A percentile compares a stretch with the other conserved stretches of the same genome.
Conservation (phyloP, 305 asterid species). For the Solanum hybrid region DNA sequence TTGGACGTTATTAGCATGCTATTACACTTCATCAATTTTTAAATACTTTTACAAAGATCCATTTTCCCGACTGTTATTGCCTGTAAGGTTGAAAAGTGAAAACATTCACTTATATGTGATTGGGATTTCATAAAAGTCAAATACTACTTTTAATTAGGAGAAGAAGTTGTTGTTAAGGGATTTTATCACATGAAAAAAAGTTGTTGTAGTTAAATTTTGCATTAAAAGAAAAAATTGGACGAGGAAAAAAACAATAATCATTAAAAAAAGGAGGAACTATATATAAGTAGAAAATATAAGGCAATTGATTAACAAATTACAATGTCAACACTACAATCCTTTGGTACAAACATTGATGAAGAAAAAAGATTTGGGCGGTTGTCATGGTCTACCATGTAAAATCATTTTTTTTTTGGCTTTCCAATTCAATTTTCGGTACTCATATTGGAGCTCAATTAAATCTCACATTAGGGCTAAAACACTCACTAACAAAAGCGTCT, state of each 20-base stretch:
- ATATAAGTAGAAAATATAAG: background rate
- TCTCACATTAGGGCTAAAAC: too few relatives aligned
- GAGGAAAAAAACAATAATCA: background rate
- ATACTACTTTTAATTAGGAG: background rate
- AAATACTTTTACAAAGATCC: background rate
- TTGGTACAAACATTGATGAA: background rate
- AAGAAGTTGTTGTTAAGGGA: background rate
- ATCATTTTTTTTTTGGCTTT: too few relatives aligned
- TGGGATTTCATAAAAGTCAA: background rate
- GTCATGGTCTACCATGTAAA: background rate
- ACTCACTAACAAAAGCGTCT: background rate
- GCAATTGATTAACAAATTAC: background rate
- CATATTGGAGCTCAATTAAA: background rate
- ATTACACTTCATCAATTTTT: background rate
- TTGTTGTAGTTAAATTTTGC: background rate
- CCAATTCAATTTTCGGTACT: rapidly evolving
- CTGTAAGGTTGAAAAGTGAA: background rate
- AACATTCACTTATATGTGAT: background rate
- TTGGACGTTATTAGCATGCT: too few relatives aligned
- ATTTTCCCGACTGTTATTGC: background rate
- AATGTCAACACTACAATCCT: background rate
- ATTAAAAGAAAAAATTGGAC: background rate
- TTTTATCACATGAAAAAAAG: too few relatives aligned
- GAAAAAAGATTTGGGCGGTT: background rate
- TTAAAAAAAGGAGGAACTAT: background rate